A percentile compares a stretch with the other conserved stretches of the same genome.
phyloP scores from a whole-genome alignment of 2,329 filamentous ascomycete genomes.

The Sphaerulina vaccinii region DNA sequence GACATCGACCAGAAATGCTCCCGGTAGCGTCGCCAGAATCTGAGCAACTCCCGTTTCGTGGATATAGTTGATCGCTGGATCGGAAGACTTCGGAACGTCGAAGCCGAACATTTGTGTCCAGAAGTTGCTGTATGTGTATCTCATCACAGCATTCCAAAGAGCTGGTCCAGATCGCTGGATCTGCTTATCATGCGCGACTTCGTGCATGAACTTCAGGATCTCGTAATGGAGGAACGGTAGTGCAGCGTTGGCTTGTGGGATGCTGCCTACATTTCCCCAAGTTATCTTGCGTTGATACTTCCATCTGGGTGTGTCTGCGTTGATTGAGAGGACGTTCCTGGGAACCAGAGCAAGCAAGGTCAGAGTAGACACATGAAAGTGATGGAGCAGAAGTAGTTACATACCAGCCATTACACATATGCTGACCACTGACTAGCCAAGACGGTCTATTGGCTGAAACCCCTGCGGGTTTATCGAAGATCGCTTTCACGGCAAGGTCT shows the following conservation, averaged over 20 bases:
- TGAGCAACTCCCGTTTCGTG: constrained; percentile 11
- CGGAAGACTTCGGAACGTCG: constrained; percentile 7
- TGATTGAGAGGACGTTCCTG: constrained; percentile 7
- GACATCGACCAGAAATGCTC: constrained; percentile 6
- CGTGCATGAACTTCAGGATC: constrained; percentile 12
- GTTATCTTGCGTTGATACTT: constrained; percentile 13
- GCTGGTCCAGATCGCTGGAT: neutral
- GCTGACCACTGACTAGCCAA: constrained; percentile 12
- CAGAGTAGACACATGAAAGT: too few species aligned
- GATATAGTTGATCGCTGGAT: constrained; percentile 14
- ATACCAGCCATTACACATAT: constrained; percentile 12
- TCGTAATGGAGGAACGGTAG: constrained; percentile 8
- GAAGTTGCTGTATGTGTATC: constrained; percentile 15
- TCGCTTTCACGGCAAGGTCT: constrained; percentile 11
- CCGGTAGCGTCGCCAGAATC: constrained; percentile 6
- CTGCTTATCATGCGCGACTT: neutral
- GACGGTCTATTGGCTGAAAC: constrained; percentile 11
- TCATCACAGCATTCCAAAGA: neutral
- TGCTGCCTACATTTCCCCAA: constrained; percentile 9
- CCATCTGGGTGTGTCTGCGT: constrained; percentile 13
- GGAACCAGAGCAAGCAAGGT: too few species aligned
- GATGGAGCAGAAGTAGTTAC: too few species aligned
- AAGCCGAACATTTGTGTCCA: constrained; percentile 12
- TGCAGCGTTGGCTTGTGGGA: constrained; percentile 6
- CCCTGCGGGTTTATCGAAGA: constrained; percentile 11